Base-by-base conservation (phyloP, 805 yeast species). In the Sugiyamaella floridensis region DNA sequence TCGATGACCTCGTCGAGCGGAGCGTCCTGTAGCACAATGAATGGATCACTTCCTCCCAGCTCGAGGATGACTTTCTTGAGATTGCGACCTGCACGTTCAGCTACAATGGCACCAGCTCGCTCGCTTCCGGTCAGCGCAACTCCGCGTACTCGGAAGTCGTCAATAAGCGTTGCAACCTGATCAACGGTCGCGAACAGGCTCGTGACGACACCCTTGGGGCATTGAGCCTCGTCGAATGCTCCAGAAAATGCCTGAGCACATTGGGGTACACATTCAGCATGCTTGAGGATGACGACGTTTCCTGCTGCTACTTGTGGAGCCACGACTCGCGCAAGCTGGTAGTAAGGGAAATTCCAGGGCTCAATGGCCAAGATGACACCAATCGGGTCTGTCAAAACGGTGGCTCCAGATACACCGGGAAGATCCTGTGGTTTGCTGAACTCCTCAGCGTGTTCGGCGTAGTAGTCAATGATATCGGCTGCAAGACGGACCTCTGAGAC, bases 81-180 rank as follows among this genome's bases (percentile, higher is more conserved):
- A 37, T 67, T 64, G 44, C 85, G 77, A 53, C 85, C 85, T 54
- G 95, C 90, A 56, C 79, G 75, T 67, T 76, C 78, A 82, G 86
- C 84, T 65, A 89, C 84, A 61, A 71, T 71, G 67, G 83, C 82
- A 65, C 97, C 97, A 55, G 89, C 84, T 45, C 83, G 85, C 44
- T 96, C 88, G 29, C 96, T 88, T 58, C 97, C 97, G 51, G 97
- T 89, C 73, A 89, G 90, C 2, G 97, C 95, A 63, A 89, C 76
- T 10, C 53, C 53, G 7, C 53, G 49, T 14, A 50, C 49, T 11
- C 49, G 41, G 45, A 50, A 50, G 34, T 50, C 53, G 11, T 41
- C 49, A 40, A 50, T 50, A 18, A 50, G 28, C 34, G 20, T 37
- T 2, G 34, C 18, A 12, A 43, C 6, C 76, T 89, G 89, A 71